Conservation (phyloP, 257 asterid species). For the Nicotiana otophora region DNA sequence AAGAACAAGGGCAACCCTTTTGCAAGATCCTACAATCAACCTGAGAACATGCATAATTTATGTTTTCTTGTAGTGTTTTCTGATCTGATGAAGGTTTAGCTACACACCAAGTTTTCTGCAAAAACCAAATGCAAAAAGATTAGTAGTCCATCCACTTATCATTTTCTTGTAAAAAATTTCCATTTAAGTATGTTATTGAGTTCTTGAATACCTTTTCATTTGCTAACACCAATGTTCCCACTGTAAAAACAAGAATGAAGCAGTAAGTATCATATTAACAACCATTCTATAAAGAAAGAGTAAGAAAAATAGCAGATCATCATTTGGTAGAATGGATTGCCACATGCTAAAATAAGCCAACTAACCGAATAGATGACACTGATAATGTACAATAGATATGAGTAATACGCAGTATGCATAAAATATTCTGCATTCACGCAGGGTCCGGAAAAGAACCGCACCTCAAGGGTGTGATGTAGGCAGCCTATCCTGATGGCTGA, state of each 20-base stretch:
- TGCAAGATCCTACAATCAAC: conserved; percentile 34
- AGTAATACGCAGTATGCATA: too few species aligned
- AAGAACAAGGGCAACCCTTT: conserved; percentile 37
- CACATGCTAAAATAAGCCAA: background rate
- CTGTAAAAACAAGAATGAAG: background rate
- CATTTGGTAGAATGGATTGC: background rate
- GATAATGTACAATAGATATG: too few species aligned
- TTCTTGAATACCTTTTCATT: background rate
- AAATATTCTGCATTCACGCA: too few species aligned
- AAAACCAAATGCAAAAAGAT: background rate
- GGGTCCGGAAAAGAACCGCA: too few species aligned
- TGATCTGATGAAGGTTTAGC: conserved; percentile 51
- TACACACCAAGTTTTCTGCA: conserved; percentile 62
- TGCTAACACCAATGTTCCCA: background rate
- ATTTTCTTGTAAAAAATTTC: background rate
- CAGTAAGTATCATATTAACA: background rate
- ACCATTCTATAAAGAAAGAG: background rate
- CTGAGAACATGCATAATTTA: conserved; percentile 37
- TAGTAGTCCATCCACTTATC: background rate
- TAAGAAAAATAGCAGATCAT: background rate
- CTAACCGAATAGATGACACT: too few species aligned
- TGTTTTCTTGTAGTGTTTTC: conserved; percentile 13
- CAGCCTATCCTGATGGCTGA: too few species aligned
- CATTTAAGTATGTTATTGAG: background rate
- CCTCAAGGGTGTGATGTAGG: too few species aligned